These are phyloP conservation scores for Plasmodium gonderi DNA, from an alignment of 169 alveolate species.

Conservation along the genomic window DNA sequence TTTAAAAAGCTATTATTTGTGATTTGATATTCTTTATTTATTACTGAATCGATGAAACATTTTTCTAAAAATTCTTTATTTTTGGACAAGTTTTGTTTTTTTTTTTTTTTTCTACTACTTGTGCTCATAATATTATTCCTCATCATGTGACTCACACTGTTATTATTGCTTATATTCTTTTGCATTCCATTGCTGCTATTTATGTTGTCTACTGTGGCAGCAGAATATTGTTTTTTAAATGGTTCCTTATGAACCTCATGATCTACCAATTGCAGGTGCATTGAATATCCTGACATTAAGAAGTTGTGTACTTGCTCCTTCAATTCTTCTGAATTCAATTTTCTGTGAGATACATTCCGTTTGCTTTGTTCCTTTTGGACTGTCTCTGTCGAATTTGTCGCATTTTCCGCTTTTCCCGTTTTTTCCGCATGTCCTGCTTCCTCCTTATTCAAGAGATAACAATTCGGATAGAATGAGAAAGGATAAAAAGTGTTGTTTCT, in stretches of 20 bases:
- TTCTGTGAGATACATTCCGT: not conserved
- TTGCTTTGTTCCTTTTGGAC: too few relatives aligned
- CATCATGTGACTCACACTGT: not conserved
- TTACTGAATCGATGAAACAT: slow-evolving; percentile 24
- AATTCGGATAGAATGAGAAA: slow-evolving; percentile 75
- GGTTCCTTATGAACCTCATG: slow-evolving; percentile 6
- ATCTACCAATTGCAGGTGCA: slow-evolving; percentile 38
- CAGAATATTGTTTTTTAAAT: not conserved
- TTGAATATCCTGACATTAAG: slow-evolving; percentile 46
- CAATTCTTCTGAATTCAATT: not conserved
- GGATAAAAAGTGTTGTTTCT: slow-evolving; percentile 75
- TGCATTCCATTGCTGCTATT: not conserved
- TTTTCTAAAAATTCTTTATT: not conserved
- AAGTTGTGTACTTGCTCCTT: slow-evolving; percentile 8
- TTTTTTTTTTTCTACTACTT: slow-evolving; percentile 12
- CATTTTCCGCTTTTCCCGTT: too few relatives aligned
- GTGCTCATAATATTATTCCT: not conserved
- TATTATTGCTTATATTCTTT: not conserved
- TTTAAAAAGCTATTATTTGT: slow-evolving; percentile 20
- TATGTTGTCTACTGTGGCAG: not conserved
- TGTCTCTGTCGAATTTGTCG: too few relatives aligned
- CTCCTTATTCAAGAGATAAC: not conserved
- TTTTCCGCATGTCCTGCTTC: not conserved
- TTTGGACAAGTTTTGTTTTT: not conserved
- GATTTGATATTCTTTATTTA: slow-evolving; percentile 21